These are phyloP conservation scores for Thinopyrum elongatum DNA, from an alignment of 176 grass and related monocot species.

Conservation along the genomic window DNA sequence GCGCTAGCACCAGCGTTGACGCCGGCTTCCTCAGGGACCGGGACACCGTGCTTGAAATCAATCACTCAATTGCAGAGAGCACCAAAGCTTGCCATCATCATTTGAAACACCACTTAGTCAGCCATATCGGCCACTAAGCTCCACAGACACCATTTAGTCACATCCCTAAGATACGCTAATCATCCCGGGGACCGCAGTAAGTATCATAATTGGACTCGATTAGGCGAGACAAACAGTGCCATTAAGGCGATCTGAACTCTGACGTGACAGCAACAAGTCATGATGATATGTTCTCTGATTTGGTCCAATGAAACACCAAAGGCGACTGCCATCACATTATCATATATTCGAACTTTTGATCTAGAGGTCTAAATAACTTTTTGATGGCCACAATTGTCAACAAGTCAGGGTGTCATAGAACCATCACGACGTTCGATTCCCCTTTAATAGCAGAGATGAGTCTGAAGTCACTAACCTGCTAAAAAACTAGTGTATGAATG, in stretches of 20 bases:
- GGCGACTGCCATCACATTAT: too few relatives aligned
- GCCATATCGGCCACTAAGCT: slow-evolving; percentile 7
- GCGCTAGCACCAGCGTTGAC: slow-evolving; percentile 50
- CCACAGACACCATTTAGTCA: background rate
- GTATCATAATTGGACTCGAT: background rate
- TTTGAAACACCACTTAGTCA: background rate
- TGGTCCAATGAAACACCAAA: background rate
- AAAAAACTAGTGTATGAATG: background rate
- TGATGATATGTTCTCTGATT: background rate
- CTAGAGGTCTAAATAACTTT: too few relatives aligned
- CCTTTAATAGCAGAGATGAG: background rate
- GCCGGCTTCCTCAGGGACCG: slow-evolving; percentile 40
- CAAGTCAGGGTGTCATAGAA: too few relatives aligned
- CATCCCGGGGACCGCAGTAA: background rate
- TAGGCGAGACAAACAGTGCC: background rate
- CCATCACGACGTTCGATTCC: too few relatives aligned
- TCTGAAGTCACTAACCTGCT: background rate
- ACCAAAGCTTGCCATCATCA: background rate
- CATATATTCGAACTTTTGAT: too few relatives aligned
- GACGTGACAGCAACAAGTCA: background rate
- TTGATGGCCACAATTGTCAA: background rate
- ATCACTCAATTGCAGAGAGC: slow-evolving; percentile 23
- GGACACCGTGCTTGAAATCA: slow-evolving; percentile 54
- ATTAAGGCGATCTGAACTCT: background rate
- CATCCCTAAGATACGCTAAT: slow-evolving; percentile 1